Evolutionary conservation across 169 alveolate species (phyloP).

Genomic region (Plasmodium gallinaceum): DNA sequence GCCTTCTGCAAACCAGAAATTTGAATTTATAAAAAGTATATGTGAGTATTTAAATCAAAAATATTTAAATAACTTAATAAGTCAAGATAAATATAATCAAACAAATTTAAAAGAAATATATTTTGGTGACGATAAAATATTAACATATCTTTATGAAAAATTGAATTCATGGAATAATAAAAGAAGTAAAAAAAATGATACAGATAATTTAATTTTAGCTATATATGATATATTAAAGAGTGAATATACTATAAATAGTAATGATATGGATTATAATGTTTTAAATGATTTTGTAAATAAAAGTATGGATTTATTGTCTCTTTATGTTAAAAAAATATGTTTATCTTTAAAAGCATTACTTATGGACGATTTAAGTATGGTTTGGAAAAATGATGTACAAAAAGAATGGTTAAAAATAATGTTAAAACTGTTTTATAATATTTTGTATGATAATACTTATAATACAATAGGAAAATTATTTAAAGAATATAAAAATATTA

Average conservation of each 20-base stretch:
- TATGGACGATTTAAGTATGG: not conserved
- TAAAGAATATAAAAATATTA: constrained; percentile 52
- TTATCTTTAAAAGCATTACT: constrained; percentile 14
- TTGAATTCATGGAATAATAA: constrained; percentile 56
- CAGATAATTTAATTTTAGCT: not conserved
- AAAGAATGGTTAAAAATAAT: constrained; percentile 45
- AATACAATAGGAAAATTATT: constrained; percentile 54
- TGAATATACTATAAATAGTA: not conserved
- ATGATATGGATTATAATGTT: not conserved
- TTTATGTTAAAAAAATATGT: constrained; percentile 31
- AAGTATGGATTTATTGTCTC: not conserved
- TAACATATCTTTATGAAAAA: constrained; percentile 36
- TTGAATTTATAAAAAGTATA: constrained; percentile 46
- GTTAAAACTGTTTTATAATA: constrained; percentile 58
- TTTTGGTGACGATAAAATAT: constrained; percentile 59
- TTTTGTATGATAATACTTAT: constrained; percentile 40
- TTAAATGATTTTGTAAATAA: not conserved
- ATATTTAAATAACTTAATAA: not conserved
- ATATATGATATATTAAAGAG: not conserved
- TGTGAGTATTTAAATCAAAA: constrained; percentile 43
- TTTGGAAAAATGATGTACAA: constrained; percentile 32
- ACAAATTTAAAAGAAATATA: constrained; percentile 13
- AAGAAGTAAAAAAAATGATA: constrained; percentile 36
- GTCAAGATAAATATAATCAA: not conserved
- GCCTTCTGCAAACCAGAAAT: constrained; percentile 43